Evolutionary conservation across 2,329 filamentous ascomycete species (phyloP), one percentile per base, ranked within the genome.

Genomic region (Davidsoniella australis): DNA sequence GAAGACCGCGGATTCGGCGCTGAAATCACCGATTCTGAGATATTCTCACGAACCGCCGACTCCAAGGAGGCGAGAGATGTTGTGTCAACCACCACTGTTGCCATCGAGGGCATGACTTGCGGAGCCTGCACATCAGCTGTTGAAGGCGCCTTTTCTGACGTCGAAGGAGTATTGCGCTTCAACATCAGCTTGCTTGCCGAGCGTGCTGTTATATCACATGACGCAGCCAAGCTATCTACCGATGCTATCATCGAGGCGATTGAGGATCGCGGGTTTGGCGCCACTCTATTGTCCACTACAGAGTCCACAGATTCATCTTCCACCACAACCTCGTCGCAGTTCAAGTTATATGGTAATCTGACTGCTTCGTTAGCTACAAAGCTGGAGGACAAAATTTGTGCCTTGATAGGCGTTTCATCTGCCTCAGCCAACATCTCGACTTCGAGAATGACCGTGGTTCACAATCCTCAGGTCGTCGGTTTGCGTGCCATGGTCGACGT

Each of bases 51-150:
- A 58, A 54, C n/a, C 47, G 23, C 54, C 51, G 46, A 50, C 45
- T 26, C 29, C 47, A 17, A 55, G 50, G 45, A 49, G 39, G 41
- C 56, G 63, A 36, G 23, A 9, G 63, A 60, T 53, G 58, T 61
- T 51, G 58, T 75, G 3, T 71, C 80, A 50, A 85, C 78, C 0
- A 95, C 88, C 0, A 96, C 88, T 0, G 73, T 98, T 16, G 79
- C 84, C 4, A 85, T 98, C 49, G 85, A 91, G 56, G 91, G 91
- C 46, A 98, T 98, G 91, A 98, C 91, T 1, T 96, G 91, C 61
- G 89, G 89, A 18, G 86, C 91, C 40, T 98, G 91, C 64, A 96
- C 91, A 0, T 89, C 89, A 1, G 87, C 89, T 5, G 79, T 96
- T 1, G 85, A 95, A 59, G 73, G 76, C 46, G 86, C 83, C 3